Evolutionary conservation across 352 stramenopile genomes (phyloP), one percentile per base, ranked within the genome.

Genomic region (Pythium apleroticum): DNA sequence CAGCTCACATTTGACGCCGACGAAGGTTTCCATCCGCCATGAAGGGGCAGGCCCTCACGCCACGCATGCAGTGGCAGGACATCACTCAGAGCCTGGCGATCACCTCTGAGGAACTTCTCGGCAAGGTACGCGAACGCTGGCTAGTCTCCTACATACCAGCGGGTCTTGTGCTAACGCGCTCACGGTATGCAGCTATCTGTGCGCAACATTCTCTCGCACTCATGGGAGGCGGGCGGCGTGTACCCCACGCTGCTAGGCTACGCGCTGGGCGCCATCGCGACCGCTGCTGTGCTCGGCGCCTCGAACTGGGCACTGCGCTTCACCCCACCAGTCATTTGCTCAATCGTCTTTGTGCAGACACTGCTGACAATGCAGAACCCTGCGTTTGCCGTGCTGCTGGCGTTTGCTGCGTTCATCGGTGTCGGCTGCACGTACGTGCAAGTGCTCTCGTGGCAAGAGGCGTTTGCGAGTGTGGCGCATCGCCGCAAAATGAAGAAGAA

Each of bases 161-260:
- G 22, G 3, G 22, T 33, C 30, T 28, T 7, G n/a, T 3, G 15
- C n/a, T 30, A 5, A 27, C n/a, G 19, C n/a, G 3, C 27, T 57
- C 22, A 37, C 28, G 0, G 19, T 30, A 19, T 50, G 41, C 39
- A 91, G 80, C 39, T 84, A 6, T 87, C 83, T 0, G 65, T 82
- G 27, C 60, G 41, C 24, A 69, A 74, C 14, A 58, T 89, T 50
- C 43, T 89, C 4, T 60, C 71, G 22, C 64, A 77, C 10, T 88
- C 83, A 24, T 88, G 78, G 60, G 74, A 83, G 52, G 76, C 77
- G 30, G 80, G 80, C 3, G 77, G 80, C 27, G 56, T 90, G 28
- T 88, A 84, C 57, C 78, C 79, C 43, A 87, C 80, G 31, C 49
- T 91, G 1, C 35, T 86, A 20, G 83, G 77, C 33, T 91, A 90